Conservation (phyloP, 306 rosid genomes). For the Vachellia collinsii region DNA sequence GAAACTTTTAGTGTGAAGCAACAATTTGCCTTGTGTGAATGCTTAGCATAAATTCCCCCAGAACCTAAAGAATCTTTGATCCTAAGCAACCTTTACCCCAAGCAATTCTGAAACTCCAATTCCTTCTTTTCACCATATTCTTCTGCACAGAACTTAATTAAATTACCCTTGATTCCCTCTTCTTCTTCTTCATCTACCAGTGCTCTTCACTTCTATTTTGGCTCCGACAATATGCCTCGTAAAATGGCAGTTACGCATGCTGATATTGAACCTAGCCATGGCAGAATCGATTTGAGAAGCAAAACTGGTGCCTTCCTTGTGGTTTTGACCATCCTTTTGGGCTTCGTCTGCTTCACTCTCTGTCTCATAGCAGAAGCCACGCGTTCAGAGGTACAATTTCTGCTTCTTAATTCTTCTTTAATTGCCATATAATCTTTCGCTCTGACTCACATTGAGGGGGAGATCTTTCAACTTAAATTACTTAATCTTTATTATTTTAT, state of each 20-base stretch:
- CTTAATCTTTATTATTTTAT: no score
- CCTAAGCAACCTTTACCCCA: constrained; percentile 89
- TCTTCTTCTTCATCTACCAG: constrained; percentile 12
- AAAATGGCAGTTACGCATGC: constrained; percentile 86
- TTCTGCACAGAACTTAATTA: constrained; percentile 22
- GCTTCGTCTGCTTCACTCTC: constrained; percentile 76
- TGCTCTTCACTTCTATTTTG: constrained; percentile 15
- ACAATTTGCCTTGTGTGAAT: constrained; percentile 42
- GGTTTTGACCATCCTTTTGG: constrained; percentile 67
- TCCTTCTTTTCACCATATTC: constrained; percentile 33
- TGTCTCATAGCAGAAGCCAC: constrained; percentile 90
- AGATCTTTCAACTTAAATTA: no score
- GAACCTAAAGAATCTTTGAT: constrained; percentile 60
- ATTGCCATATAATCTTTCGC: neutral
- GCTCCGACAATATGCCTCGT: constrained; percentile 34
- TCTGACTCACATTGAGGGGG: no score
- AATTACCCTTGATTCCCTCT: constrained; percentile 2
- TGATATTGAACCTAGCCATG: constrained; percentile 74
- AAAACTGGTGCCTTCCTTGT: constrained; percentile 67
- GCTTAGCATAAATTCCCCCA: constrained; percentile 43
- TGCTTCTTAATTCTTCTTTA: neutral
- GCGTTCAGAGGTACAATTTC: constrained; percentile 76
- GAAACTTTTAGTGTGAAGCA: constrained; percentile 43
- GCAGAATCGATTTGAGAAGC: constrained; percentile 62
- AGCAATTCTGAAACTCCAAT: constrained; percentile 66